A percentile compares a stretch with the other conserved stretches of the same genome.
Evolutionary conservation across 208 protist species (phyloP).

Genomic region (Strigomonas culicis): DNA sequence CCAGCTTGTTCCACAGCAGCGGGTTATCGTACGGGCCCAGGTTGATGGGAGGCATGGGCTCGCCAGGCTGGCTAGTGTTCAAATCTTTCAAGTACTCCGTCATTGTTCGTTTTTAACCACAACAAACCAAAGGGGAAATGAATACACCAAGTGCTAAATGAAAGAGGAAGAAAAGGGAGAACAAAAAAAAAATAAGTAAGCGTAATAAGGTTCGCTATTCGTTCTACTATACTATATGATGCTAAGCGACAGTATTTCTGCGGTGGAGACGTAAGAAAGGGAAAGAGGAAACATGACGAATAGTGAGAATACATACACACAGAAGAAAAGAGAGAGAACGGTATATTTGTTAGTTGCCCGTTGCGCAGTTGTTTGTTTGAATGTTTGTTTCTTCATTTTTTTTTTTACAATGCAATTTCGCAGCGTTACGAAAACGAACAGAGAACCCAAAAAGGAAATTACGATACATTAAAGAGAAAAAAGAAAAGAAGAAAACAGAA

Average conservation of each 20-base stretch:
- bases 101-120: conserved; percentile 27
- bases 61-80: conserved; percentile 39
- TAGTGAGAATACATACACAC: no score
- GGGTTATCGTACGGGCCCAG: conserved; percentile 90
- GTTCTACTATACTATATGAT: conserved; percentile 2
- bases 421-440: not conserved
- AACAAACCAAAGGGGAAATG: not conserved
- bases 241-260: not conserved
- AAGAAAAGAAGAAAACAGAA: conserved; percentile 11
- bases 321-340: no score
- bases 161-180: conserved; percentile 3
- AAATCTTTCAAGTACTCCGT: conserved; percentile 86
- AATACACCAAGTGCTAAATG: not conserved
- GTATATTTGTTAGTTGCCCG: no score
- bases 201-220: not conserved
- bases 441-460: conserved; percentile 8
- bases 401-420: not conserved
- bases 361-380: no score
- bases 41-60: conserved; percentile 75
- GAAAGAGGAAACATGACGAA: conserved; percentile 9
- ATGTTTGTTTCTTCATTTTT: no score
- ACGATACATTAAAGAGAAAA: conserved; percentile 12
- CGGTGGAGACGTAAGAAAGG: conserved; percentile 5
- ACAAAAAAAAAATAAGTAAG: not conserved
- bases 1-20: conserved; percentile 88